phyloP scores from a whole-genome alignment of 352 stramenopile species.

The Pythium apleroticum region DNA sequence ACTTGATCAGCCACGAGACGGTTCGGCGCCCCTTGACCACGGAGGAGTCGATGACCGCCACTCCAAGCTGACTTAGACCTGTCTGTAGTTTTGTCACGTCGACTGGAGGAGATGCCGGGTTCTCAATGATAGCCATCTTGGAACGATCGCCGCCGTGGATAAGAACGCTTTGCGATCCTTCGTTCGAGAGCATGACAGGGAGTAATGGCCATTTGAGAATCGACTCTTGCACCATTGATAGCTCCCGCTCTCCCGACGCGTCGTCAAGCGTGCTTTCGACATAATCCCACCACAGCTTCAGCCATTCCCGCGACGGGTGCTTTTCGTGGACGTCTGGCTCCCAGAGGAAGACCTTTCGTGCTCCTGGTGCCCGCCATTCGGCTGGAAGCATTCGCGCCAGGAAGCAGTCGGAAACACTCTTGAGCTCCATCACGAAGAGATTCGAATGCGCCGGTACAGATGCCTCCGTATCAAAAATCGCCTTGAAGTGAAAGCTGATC shows the following conservation, averaged over 20 bases:
- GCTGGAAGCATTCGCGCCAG: conserved; percentile 21
- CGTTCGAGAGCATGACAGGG: conserved; percentile 3
- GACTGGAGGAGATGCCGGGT: not conserved
- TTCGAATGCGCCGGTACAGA: conserved; percentile 12
- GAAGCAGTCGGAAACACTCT: conserved; percentile 6
- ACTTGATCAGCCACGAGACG: conserved; percentile 20
- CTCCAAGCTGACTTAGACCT: conserved; percentile 15
- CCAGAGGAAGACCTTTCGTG: conserved; percentile 12
- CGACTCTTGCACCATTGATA: not conserved
- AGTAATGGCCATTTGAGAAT: conserved; percentile 17
- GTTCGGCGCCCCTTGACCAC: conserved; percentile 7
- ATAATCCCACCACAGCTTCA: conserved; percentile 24
- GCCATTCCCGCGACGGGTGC: conserved; percentile 14
- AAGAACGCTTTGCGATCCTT: conserved; percentile 5
- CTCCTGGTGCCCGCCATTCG: conserved; percentile 6
- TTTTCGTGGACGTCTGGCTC: conserved; percentile 1
- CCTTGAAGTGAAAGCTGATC: conserved; percentile 12
- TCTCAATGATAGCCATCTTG: conserved; percentile 8
- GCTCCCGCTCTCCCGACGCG: not conserved
- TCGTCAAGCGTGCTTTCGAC: conserved; percentile 15
- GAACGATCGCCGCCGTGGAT: conserved; percentile 12
- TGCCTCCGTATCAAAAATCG: conserved; percentile 13
- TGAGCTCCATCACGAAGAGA: conserved; percentile 10
- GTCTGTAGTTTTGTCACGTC: conserved; percentile 4
- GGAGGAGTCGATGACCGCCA: conserved; percentile 13